Percentiles rank a stretch among this genome's conserved stretches.
phyloP scores from a whole-genome alignment of 2,329 filamentous ascomycete species.

The Pseudogymnoascus sp. region DNA sequence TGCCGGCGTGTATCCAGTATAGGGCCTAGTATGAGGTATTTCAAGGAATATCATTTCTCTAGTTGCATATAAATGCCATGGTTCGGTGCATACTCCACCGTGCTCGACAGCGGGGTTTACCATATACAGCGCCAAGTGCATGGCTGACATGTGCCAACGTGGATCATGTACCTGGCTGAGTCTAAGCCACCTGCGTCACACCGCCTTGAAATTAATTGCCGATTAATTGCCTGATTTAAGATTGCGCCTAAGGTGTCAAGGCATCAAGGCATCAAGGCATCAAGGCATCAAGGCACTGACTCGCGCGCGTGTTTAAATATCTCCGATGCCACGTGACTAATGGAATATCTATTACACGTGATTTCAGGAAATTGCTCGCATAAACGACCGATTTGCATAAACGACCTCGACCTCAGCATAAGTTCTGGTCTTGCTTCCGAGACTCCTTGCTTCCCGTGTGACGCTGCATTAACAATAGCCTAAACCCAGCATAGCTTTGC shows the following conservation, averaged over 20 bases:
- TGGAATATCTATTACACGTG: too few relatives aligned
- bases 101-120: conserved; percentile 5
- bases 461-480: too few relatives aligned
- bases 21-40: conserved; percentile 3
- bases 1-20: not conserved
- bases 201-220: not conserved
- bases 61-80: conserved; percentile 1
- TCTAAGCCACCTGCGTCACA: conserved; percentile 5
- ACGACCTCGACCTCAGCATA: too few relatives aligned
- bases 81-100: not conserved
- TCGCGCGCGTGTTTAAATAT: not conserved
- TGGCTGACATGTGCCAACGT: conserved; percentile 1
- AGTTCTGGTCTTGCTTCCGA: too few relatives aligned
- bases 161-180: conserved; percentile 1
- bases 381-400: too few relatives aligned
- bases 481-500: too few relatives aligned
- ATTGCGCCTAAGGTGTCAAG: not conserved
- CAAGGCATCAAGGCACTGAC: too few relatives aligned
- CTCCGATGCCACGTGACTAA: not conserved
- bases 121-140: not conserved
- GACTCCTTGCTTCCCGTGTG: too few relatives aligned
- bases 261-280: not conserved
- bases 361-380: too few relatives aligned
- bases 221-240: not conserved
- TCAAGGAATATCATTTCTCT: conserved; percentile 2